Base-by-base conservation (phyloP, 2,329 filamentous ascomycete species). In the Cyanodermella asteris region DNA sequence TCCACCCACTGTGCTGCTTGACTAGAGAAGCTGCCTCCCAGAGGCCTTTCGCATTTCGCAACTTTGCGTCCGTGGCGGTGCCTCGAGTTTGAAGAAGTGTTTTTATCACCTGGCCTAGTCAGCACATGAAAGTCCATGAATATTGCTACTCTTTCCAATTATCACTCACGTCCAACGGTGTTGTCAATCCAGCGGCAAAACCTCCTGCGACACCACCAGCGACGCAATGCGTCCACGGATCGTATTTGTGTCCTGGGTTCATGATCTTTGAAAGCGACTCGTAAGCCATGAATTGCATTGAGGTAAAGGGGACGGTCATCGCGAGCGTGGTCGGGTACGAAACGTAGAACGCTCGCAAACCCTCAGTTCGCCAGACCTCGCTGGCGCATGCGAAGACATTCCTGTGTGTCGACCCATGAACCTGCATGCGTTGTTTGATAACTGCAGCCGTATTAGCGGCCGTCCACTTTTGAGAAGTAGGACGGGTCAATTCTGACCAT, bases 391-490 rank as follows among this genome's bases (percentile, higher is more conserved):
- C 74, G 28, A 62, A 47, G 52, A 94, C 72, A 13, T 75, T 81
- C 40, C 72, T 73, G 55, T 94, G 91, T 36, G 71, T 70, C n/a
- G 84, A 94, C 42, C 87, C 76, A 46, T 91, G 78, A 31, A 97
- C 76, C 51, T 97, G 87, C 87, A 97, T 97, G 40, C 87, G 77
- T 51, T 97, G 87, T 55, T 97, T 97, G 58, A 97, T 91, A 33
- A 97, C 87, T 93, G 42, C 16, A 24, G 22, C 12, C 22, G 15
- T 16, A 20, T 30, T 16, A 29, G 26, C 16, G 13, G 11, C 20
- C 13, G 7, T 13, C 7, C n/a, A n/a, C n/a, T n/a, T 12, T 3
- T 4, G 16, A 18, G 20, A 19, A 7, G 6, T 18, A 18, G n/a
- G 10, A 22, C 10, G 22, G 13, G 19, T 13, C n/a, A n/a, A 7